Evolutionary conservation across 2,329 filamentous ascomycete genomes (phyloP), one percentile per base, ranked within the genome.

Genomic region (Camillea tinctor): DNA sequence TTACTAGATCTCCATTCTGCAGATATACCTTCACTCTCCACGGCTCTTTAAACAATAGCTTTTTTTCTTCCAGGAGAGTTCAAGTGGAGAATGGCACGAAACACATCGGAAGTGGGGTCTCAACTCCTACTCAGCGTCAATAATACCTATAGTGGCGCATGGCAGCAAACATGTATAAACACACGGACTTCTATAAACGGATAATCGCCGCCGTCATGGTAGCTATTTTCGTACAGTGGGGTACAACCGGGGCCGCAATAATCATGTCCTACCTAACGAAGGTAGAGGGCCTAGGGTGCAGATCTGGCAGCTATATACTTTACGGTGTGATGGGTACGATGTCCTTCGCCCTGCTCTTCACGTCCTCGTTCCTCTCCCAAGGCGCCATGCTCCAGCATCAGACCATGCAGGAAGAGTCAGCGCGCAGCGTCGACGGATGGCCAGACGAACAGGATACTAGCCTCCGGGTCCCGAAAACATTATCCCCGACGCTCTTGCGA

Each of bases 281-380:
- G 24, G 63, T 65, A 30, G 55, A 50, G 1, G 65, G 65, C 13
- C 51, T 67, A 8, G 63, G 65, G 22, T 67, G 65, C 30, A 59
- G 65, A 49, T 65, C 65, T 5, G 65, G 65, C 9, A 60, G 61
- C 11, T 67, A 67, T 22, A n/a, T 63, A 6, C 17, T 67, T 22
- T 65, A 67, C 53, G 63, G 61, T 21, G 26, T 51, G 15, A 3
- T 62, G 0, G 61, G 57, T 17, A 60, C 52, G 3, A 19, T 55
- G 1, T 54, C 59, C n/a, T 67, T 64, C 58, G 20, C 55, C 19
- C 50, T 60, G n/a, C 52, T 67, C 19, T 60, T 65, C 26, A 5
- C 52, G 11, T 65, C 65, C 1, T 60, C 65, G 7, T 55, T 65
- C 21, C 58, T 61, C 17, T 63, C 63, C 5, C 63, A 65, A 24